Evolutionary conservation across 2,329 filamentous ascomycete species (phyloP).

Genomic region (Penicillium rolfsii): DNA sequence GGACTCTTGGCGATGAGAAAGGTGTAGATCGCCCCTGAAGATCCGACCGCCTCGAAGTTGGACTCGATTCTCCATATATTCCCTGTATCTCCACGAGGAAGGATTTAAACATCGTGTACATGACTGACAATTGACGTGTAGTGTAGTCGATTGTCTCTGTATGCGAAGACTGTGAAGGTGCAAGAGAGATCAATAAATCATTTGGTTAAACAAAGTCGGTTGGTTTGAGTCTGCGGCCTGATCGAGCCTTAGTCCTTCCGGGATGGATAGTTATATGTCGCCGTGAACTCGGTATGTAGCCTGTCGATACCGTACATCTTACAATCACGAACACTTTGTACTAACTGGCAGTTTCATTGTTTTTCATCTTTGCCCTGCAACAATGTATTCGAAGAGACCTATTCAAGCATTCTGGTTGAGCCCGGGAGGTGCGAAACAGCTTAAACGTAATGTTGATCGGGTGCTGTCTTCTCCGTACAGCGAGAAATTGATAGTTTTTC

Average conservation of each 20-base stretch:
- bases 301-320: background rate
- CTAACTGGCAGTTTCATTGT: background rate
- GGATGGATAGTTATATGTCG: background rate
- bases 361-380: background rate
- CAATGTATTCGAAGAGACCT: background rate
- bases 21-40: slow-evolving; percentile 4
- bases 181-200: no score
- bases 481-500: background rate
- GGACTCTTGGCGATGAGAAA: background rate
- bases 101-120: background rate
- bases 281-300: background rate
- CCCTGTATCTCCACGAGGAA: background rate
- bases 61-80: no score
- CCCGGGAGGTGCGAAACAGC: background rate
- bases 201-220: no score
- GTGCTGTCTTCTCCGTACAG: background rate
- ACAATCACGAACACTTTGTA: background rate
- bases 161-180: background rate
- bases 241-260: background rate
- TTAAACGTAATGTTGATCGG: slow-evolving; percentile 1
- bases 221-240: background rate
- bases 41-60: background rate
- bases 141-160: background rate
- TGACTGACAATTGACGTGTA: background rate
- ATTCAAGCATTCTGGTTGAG: background rate